Evolutionary conservation across 129 eudicot species (phyloP).

Genomic region (Heracleum sosnowskyi): DNA sequence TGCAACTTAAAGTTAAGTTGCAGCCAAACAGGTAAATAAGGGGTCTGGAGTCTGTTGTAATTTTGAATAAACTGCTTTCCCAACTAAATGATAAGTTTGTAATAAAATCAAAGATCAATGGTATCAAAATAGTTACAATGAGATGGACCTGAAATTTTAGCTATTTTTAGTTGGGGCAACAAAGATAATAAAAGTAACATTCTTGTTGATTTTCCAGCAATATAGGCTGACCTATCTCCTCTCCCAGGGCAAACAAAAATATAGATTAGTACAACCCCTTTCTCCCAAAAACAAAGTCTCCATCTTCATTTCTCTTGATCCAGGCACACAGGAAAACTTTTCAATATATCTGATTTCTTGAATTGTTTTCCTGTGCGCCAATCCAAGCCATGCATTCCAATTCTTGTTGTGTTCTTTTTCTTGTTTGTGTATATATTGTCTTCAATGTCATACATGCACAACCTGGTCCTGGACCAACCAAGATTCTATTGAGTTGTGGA

Average conservation of each 20-base stretch:
- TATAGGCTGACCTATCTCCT: slow-evolving; percentile 10
- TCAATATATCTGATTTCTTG: background rate
- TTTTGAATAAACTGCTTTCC: background rate
- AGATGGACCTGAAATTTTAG: background rate
- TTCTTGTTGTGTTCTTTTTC: slow-evolving; percentile 3
- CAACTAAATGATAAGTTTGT: background rate
- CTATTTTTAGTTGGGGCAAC: background rate
- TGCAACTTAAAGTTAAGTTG: too few relatives aligned
- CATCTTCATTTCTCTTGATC: background rate
- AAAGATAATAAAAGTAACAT: background rate
- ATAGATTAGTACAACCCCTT: slow-evolving; percentile 12
- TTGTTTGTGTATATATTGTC: slow-evolving; percentile 6
- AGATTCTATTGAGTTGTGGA: slow-evolving; percentile 41
- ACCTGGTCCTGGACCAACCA: slow-evolving; percentile 9
- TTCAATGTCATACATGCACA: slow-evolving; percentile 10
- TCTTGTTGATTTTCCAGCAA: slow-evolving; percentile 6
- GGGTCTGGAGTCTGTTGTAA: background rate
- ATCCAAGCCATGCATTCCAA: slow-evolving; percentile 19
- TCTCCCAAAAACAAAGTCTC: background rate
- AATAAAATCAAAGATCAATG: background rate
- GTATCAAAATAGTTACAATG: background rate
- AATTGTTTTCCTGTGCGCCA: slow-evolving; percentile 34
- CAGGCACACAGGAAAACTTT: slow-evolving; percentile 32
- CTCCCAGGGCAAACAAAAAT: slow-evolving; percentile 1
- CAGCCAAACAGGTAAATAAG: too few relatives aligned